phyloP scores from a whole-genome alignment of 1,139 yeast species.

The Yamadazyma aaseri region DNA sequence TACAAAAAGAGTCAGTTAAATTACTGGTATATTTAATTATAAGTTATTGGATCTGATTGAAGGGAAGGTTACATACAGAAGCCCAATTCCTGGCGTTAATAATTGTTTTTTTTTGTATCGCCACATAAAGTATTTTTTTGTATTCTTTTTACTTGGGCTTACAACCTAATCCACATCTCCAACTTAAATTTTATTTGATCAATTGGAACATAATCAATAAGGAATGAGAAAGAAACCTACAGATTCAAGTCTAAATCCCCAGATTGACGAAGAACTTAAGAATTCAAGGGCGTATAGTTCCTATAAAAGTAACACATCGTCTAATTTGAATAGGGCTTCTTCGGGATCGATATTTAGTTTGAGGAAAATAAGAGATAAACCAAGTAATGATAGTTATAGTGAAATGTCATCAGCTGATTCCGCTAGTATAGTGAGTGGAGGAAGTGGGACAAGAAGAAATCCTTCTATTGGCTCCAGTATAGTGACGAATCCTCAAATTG shows the following conservation, averaged over 20 bases:
- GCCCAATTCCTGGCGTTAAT: too few relatives aligned
- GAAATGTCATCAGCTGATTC: conserved; percentile 38
- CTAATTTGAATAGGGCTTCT: conserved; percentile 26
- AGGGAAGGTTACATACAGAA: too few relatives aligned
- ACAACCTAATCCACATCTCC: too few relatives aligned
- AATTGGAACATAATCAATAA: too few relatives aligned
- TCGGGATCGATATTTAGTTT: conserved; percentile 42
- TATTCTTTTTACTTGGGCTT: too few relatives aligned
- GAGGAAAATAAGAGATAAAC: conserved; percentile 24
- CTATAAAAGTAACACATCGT: conserved; percentile 8
- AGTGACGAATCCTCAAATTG: conserved; percentile 31
- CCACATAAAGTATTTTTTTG: too few relatives aligned
- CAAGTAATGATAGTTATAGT: conserved; percentile 22
- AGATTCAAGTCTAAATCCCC: conserved; percentile 22
- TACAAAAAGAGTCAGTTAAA: too few relatives aligned
- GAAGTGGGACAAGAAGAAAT: conserved; percentile 41
- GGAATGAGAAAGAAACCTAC: conserved; percentile 27
- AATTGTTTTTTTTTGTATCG: too few relatives aligned
- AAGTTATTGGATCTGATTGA: too few relatives aligned
- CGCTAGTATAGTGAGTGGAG: conserved; percentile 30
- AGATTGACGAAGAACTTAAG: conserved; percentile 32
- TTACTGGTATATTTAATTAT: too few relatives aligned
- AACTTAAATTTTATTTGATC: too few relatives aligned
- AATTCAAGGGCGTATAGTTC: conserved; percentile 33
- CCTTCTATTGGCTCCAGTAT: conserved; percentile 17